Evolutionary conservation across 2,329 filamentous ascomycete genomes (phyloP).

Genomic region (Atkinsonella texensis): DNA sequence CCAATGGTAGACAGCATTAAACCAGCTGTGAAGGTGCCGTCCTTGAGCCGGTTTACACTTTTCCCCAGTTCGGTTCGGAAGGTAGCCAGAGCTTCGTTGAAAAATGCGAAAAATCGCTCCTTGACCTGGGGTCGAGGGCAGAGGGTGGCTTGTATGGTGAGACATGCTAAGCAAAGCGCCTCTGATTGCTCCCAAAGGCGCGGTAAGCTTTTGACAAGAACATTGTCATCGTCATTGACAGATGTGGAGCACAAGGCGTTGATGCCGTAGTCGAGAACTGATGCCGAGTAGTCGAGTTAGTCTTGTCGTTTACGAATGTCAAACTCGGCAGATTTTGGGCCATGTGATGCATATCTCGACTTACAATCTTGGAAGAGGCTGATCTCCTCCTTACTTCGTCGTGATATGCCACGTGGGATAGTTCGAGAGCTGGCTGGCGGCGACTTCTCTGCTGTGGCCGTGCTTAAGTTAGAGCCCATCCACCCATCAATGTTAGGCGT

Average conservation of each 20-base stretch:
- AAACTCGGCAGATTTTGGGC: not conserved
- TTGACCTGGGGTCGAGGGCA: not conserved
- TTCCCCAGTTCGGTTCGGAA: constrained; percentile 2
- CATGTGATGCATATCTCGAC: not conserved
- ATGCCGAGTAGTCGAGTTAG: not conserved
- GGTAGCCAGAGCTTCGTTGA: not conserved
- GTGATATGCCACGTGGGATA: not conserved
- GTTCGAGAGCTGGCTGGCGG: not conserved
- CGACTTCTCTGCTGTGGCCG: not conserved
- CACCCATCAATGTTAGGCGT: not conserved
- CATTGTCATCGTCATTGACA: constrained; percentile 2
- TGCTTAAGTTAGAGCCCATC: not conserved
- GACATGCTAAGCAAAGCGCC: not conserved
- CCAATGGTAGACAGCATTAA: constrained; percentile 1
- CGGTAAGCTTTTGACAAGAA: not conserved
- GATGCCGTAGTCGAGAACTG: not conserved
- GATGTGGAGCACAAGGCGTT: not conserved
- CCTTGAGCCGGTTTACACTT: not conserved
- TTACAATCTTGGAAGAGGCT: not conserved
- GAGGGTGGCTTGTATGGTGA: not conserved
- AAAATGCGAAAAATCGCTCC: not conserved
- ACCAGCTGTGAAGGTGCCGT: constrained; percentile 1
- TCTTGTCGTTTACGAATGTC: not conserved
- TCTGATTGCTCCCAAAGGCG: not conserved
- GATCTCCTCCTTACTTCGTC: not conserved